A percentile compares a stretch with the other conserved stretches of the same genome.
These are phyloP conservation scores for Ilyonectria destructans DNA, from an alignment of 2,329 filamentous ascomycete species.

Conservation along the genomic window DNA sequence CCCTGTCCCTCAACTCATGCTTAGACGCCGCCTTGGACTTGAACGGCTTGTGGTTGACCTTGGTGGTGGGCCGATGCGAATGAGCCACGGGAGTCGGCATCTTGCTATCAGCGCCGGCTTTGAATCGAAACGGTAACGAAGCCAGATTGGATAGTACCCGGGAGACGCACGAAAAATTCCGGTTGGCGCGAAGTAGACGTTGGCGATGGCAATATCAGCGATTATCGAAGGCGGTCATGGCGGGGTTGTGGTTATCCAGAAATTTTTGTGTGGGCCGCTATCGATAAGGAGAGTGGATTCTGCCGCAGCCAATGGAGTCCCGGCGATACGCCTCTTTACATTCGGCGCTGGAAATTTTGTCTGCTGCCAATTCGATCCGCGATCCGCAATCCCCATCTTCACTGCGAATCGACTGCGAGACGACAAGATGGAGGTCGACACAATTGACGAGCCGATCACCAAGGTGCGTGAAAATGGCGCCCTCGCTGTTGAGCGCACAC, in stretches of 20 bases:
- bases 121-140: slow-evolving; percentile 89
- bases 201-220: slow-evolving; percentile 49
- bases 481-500: slow-evolving; percentile 63
- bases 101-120: slow-evolving; percentile 81
- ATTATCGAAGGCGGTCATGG: slow-evolving; percentile 52
- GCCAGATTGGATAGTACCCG: slow-evolving; percentile 67
- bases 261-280: slow-evolving; percentile 57
- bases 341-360: slow-evolving; percentile 56
- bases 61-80: slow-evolving; percentile 94
- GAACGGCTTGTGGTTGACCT: slow-evolving; percentile 89
- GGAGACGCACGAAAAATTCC: slow-evolving; percentile 24
- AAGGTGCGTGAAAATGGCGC: slow-evolving; percentile 68
- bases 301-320: slow-evolving; percentile 44
- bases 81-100: slow-evolving; percentile 85
- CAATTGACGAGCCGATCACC: slow-evolving; percentile 54
- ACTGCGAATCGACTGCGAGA: slow-evolving; percentile 37
- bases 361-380: slow-evolving; percentile 42
- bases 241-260: slow-evolving; percentile 59
- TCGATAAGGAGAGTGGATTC: slow-evolving; percentile 52
- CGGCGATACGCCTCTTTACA: slow-evolving; percentile 46
- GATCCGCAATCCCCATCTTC: slow-evolving; percentile 29
- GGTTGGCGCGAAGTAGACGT: slow-evolving; percentile 29
- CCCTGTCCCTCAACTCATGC: slow-evolving; percentile 85
- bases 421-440: slow-evolving; percentile 57
- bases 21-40: slow-evolving; percentile 95